Conservation (phyloP, 768 basidiomycete species). For the Mycena latifolia region DNA sequence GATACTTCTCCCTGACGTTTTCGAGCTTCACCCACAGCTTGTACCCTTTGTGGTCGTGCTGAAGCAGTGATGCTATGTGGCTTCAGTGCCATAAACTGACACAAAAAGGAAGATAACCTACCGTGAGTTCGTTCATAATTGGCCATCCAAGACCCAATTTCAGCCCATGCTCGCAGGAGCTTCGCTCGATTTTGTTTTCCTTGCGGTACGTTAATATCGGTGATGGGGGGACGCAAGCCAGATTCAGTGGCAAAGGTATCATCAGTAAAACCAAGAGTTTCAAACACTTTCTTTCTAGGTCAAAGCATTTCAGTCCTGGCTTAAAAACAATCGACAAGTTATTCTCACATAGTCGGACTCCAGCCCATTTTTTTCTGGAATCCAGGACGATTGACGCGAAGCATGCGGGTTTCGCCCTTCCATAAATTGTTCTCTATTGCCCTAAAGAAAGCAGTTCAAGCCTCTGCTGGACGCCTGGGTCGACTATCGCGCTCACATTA, state of each 20-base stretch:
- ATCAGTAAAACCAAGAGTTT: conserved; percentile 56
- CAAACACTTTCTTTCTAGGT: conserved; percentile 59
- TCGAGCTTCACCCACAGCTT: conserved; percentile 65
- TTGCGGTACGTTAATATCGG: conserved; percentile 57
- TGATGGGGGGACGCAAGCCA: conserved; percentile 66
- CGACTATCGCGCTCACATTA: conserved; percentile 63
- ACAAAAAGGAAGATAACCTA: conserved; percentile 40
- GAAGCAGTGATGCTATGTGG: conserved; percentile 59
- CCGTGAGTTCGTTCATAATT: conserved; percentile 66
- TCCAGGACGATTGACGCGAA: conserved; percentile 64
- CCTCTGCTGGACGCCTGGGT: conserved; percentile 13
- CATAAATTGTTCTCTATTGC: conserved; percentile 83
- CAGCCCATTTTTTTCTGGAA: conserved; percentile 80
- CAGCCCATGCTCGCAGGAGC: conserved; percentile 86
- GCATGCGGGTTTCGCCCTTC: conserved; percentile 72
- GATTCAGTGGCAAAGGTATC: conserved; percentile 53
- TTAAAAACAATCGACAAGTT: conserved; percentile 3
- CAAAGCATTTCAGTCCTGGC: conserved; percentile 11
- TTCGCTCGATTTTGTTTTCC: conserved; percentile 68
- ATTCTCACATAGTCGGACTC: conserved; percentile 67
- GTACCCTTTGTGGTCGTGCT: conserved; percentile 52
- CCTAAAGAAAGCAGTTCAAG: conserved; percentile 43
- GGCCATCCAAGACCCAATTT: conserved; percentile 74
- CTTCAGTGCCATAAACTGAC: conserved; percentile 21
- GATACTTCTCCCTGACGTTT: conserved; percentile 77